Evolutionary conservation across 805 yeast species (phyloP), one percentile per base, ranked within the genome.

Genomic region (Candida pini): DNA sequence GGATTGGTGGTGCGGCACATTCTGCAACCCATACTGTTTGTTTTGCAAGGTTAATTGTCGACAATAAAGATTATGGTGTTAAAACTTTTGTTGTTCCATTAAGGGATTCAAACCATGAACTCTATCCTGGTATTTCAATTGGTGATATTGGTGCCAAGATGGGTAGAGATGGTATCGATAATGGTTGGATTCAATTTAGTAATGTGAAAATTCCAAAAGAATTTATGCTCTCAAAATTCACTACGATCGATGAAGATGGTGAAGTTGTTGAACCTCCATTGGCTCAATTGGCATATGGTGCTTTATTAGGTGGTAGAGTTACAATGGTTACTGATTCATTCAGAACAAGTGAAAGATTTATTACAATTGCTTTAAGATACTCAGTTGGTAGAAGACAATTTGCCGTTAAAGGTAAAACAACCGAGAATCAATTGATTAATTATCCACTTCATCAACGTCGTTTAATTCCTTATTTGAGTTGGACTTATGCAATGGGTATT

Each of bases 1-100:
- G 97, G 97, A 89, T 89, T 51, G 97, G 97, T 31, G 97, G 97
- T 49, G 96, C 96, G 27, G 96, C 96, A 9, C 94, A 86, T 60
- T 80, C 95, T 15, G 86, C 96, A 5, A 86, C 89, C 19, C 96
- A 89, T 63, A 68, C 86, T 17, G 76, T 80, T n/a, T 82, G 77
- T 18, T 89, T 79, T 58, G 96, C 96, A 4, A 71, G 97, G 41
- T 68, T 89, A 42, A 73, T 84, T 34, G 87, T 86, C 20, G 67
- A 80, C 30, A 90, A 84, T 22, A 75, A 82, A 58, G 97, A 89
- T 60, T 78, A 87, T 57, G 97, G 97, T 30, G 95, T 89, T 36
- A 86, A 85, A 63, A 83, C 89, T 9, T 89, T 89, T 64, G 83
- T 89, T 20, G 96, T 89, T 13, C 97, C 95, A 20, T 66, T 89